Conservation (phyloP, 2,329 filamentous ascomycete genomes). For the Corinectria fuckeliana region DNA sequence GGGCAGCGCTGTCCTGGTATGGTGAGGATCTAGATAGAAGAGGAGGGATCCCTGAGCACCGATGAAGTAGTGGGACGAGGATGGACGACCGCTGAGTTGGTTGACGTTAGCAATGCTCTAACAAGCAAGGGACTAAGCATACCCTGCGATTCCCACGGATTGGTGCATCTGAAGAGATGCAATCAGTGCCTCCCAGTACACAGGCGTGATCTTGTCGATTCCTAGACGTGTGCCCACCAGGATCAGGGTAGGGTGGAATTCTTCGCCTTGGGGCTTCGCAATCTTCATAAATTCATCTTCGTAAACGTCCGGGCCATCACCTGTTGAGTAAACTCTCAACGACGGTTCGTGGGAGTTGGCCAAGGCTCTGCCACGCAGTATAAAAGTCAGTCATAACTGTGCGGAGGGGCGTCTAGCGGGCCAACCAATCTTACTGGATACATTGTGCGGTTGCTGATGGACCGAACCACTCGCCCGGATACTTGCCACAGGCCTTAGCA, state of each 20-base stretch:
- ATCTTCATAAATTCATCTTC: slow-evolving; percentile 85
- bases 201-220: slow-evolving; percentile 91
- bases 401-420: not conserved
- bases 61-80: slow-evolving; percentile 75
- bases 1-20: slow-evolving; percentile 76
- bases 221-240: slow-evolving; percentile 88
- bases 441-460: slow-evolving; percentile 95
- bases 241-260: slow-evolving; percentile 84
- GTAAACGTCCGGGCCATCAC: slow-evolving; percentile 90
- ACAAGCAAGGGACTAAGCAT: slow-evolving; percentile 40
- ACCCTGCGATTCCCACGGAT: slow-evolving; percentile 96
- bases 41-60: slow-evolving; percentile 73
- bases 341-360: slow-evolving; percentile 68
- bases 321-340: slow-evolving; percentile 85
- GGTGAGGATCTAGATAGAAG: slow-evolving; percentile 95
- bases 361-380: slow-evolving; percentile 67
- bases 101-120: slow-evolving; percentile 16
- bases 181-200: slow-evolving; percentile 95
- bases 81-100: slow-evolving; percentile 77
- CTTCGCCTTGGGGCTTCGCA: slow-evolving; percentile 69
- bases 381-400: slow-evolving; percentile 3
- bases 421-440: slow-evolving; percentile 75
- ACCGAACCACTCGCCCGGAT: slow-evolving; percentile 98
- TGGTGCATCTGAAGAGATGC: slow-evolving; percentile 84
- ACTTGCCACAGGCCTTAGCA: slow-evolving; percentile 85